These are phyloP conservation scores for Symbiodinium pilosum DNA, from an alignment of 73 alveolate genomes.

Conservation along the genomic window DNA sequence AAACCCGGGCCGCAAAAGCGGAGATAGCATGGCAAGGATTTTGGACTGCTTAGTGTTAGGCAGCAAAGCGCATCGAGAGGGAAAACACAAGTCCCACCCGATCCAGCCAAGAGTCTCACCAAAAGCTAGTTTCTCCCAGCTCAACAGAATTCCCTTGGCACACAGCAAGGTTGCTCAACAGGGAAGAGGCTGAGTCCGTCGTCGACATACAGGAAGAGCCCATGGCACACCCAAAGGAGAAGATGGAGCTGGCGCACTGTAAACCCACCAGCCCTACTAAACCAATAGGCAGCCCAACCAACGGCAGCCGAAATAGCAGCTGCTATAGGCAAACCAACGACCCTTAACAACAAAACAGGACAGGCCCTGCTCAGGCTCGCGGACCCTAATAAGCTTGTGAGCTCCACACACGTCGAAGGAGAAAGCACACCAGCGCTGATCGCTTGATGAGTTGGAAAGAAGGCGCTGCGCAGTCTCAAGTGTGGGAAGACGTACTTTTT, in stretches of 20 bases:
- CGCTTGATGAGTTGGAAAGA: background rate
- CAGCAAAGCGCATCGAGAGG: background rate
- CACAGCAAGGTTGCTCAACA: background rate
- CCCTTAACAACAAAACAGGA: background rate
- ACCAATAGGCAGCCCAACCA: conserved; percentile 19
- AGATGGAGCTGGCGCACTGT: background rate
- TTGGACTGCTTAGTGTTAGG: background rate
- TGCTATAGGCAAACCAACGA: background rate
- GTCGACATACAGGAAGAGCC: background rate
- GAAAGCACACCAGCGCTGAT: background rate
- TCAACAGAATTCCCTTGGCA: background rate
- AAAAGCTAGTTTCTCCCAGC: background rate
- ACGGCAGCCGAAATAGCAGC: background rate
- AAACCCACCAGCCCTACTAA: background rate
- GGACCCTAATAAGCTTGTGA: background rate
- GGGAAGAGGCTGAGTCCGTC: background rate
- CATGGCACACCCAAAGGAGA: background rate
- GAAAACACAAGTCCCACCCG: background rate
- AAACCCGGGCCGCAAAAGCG: background rate
- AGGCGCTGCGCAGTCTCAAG: background rate
- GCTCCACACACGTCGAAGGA: conserved; percentile 19
- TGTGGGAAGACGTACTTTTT: background rate
- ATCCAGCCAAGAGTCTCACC: background rate
- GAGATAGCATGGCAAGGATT: background rate
- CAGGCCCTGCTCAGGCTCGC: background rate